Evolutionary conservation across 352 stramenopile genomes (phyloP), one percentile per base, ranked within the genome.

Genomic region (Blastocystis hominis): DNA sequence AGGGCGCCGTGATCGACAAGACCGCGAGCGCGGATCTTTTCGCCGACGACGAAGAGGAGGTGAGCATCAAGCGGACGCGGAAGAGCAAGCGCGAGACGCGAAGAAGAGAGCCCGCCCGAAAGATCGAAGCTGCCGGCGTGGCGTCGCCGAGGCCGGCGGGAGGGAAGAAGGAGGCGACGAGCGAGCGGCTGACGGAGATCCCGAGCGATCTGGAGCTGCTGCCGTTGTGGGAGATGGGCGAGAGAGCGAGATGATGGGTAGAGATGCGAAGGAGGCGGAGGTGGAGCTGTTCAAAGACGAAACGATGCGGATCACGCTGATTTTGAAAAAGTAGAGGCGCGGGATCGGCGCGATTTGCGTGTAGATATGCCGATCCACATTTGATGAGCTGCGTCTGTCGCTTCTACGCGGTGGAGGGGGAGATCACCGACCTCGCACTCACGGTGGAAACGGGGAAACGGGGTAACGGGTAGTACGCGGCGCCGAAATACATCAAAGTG

Each of bases 401-500:
- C 34, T 80, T 64, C 24, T 80, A 80, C 44, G 24, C 70, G 24
- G 7, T 62, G 3, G 70, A 63, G 1, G 30, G n/a, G 24, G 15
- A 50, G 44, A 61, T 80, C 42, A 61, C 70, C 10, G 44, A 80
- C 40, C 55, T 80, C 9, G n/a, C 50, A 38, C 36, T 64, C 7
- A 80, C 46, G 4, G 70, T 80, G 30, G 20, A 17, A 24, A 13
- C 38, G n/a, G 9, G 15, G 13, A 20, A 20, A 44, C 55, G 4
- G 20, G 13, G 10, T 64, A n/a, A 66, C 13, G 34, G 2, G 5
- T 62, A 80, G 70, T 80, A 64, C 50, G 53, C 70, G 17, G 50
- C 70, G 38, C 70, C 70, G 7, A 80, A 80, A 46, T 80, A 80
- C 55, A 80, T 80, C 55, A 54, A 0, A n/a, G 50, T 80, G 40